A percentile compares a stretch with the other conserved stretches of the same genome.
Conservation (phyloP, 2,329 filamentous ascomycete species). For the Penicillium psychrosexuale region DNA sequence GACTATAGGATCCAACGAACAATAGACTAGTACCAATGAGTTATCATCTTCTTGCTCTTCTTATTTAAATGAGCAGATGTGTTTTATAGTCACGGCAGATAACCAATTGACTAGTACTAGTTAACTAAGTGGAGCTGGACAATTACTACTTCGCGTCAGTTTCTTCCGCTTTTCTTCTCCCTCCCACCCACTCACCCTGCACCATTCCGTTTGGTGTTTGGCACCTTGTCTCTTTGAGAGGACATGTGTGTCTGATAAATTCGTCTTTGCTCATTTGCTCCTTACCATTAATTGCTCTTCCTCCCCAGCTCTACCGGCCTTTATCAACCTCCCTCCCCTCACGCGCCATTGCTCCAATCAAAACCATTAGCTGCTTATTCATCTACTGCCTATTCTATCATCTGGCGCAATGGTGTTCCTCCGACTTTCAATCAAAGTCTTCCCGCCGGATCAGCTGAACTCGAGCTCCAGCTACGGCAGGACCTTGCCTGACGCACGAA, state of each 20-base stretch:
- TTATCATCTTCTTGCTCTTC: not conserved
- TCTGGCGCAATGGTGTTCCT: constrained; percentile 33
- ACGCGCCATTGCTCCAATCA: not conserved
- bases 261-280: not conserved
- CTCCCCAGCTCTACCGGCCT: not conserved
- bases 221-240: not conserved
- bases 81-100: not conserved
- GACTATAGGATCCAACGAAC: not conserved
- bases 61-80: not conserved
- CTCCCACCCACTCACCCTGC: not conserved
- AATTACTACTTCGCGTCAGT: not conserved
- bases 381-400: accelerated
- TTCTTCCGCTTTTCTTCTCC: not conserved
- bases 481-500: constrained; percentile 14
- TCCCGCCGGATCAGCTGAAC: constrained; percentile 26
- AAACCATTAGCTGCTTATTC: not conserved
- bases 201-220: not conserved
- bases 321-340: not conserved
- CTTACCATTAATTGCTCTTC: not conserved
- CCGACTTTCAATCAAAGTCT: constrained; percentile 38
- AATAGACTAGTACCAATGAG: not conserved
- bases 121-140: not conserved
- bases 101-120: no score
- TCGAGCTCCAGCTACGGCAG: constrained; percentile 6
- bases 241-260: not conserved